These are phyloP conservation scores for Alternaria sp. DNA, from an alignment of 2,329 filamentous ascomycete species.

Conservation along the genomic window DNA sequence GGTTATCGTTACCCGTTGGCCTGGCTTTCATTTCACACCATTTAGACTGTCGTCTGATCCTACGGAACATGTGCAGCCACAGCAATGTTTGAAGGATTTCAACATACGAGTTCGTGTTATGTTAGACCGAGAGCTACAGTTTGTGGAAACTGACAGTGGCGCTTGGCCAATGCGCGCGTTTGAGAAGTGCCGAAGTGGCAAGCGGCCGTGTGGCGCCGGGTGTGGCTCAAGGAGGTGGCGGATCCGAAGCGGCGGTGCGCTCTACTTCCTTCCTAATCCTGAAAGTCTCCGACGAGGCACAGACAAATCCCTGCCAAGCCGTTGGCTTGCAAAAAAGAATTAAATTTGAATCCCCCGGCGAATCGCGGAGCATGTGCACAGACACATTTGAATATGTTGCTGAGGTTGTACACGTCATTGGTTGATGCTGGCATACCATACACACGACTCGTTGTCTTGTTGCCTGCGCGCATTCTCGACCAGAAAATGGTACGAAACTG, in stretches of 20 bases:
- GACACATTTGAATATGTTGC: neutral
- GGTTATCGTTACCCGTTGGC: neutral
- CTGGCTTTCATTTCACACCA: neutral
- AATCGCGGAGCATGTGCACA: neutral
- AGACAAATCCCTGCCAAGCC: neutral
- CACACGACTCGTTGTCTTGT: neutral
- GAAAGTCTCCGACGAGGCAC: constrained; percentile 3
- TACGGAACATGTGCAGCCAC: neutral
- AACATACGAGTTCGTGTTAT: neutral
- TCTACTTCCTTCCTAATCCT: neutral
- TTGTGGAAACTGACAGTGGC: neutral
- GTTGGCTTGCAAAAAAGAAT: neutral
- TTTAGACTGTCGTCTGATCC: neutral
- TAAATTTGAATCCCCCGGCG: neutral
- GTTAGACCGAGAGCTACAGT: neutral
- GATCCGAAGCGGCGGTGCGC: neutral
- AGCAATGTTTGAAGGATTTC: neutral
- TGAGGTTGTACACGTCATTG: neutral
- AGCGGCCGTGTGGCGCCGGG: neutral
- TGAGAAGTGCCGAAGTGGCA: neutral
- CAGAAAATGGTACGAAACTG: neutral
- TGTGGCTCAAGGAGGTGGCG: constrained; percentile 4
- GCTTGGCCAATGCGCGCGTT: neutral
- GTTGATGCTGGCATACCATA: neutral
- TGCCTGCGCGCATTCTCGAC: neutral